Base-by-base conservation (phyloP, 2,329 filamentous ascomycete genomes). In the Cytospora paraplurivora region DNA sequence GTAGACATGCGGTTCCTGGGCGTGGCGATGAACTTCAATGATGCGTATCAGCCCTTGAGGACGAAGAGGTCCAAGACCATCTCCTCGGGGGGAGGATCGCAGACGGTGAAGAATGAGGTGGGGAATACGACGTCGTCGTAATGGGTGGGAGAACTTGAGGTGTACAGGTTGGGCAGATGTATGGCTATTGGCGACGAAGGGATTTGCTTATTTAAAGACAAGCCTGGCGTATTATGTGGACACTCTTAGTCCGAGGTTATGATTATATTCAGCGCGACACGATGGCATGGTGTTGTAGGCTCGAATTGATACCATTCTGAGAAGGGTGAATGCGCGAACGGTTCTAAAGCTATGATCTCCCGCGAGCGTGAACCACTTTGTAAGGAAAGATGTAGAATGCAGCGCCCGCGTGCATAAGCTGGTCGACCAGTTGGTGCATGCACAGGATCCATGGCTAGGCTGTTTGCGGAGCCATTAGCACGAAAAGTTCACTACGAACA, bases 1-100 rank as follows among this genome's bases (percentile, higher is more conserved):
- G 88, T 93, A 58, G 95, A 99, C 75, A 92, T 99, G 88, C 85
- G 94, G 61, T 98, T 98, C 81, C 78, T 99, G 68, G 95, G 92
- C 47, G 93, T 98, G 54, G 91, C 95, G 49, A 98, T 99, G 92
- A 99, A 98, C 77, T 99, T 98, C 77, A 99, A 99, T 76, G 94
- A 98, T 74, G 91, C 96, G 33, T 98, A 98, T 76, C 86, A 91
- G 76, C 91, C 92, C 15, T 87, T 88, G 77, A 78, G 83, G 64
- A 55, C 59, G 15, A 82, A 79, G 75, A 61, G 59, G 59, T 59
- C 62, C 32, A 63, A 63, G 56, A 63, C 54, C 3, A 47, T 49
- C 41, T 53, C 62, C 17, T 56, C 44, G 54, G 55, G 49, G 33
- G 7, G 49, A 3, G 62, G 62, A 3, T 63, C 62, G 47, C 62